Evolutionary conservation across 352 stramenopile genomes (phyloP).

Genomic region (Pelagophyceae sp.): DNA sequence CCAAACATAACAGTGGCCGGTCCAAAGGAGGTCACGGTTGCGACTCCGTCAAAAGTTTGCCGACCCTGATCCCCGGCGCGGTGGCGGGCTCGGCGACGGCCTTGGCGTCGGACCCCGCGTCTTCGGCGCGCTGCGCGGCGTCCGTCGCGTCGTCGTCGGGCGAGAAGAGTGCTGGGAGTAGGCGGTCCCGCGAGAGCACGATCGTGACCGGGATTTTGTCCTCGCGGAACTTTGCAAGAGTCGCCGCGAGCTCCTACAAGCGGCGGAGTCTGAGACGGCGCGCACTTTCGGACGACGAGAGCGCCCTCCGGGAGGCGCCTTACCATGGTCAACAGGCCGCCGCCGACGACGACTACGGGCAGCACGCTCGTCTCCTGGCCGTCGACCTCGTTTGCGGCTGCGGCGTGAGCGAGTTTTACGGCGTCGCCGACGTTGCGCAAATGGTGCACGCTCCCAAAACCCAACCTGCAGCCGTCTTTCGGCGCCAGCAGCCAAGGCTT

Average conservation of each 20-base stretch:
- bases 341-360: conserved; percentile 37
- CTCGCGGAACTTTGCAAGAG: conserved; percentile 25
- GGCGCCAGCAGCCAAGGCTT: neutral
- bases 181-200: conserved; percentile 29
- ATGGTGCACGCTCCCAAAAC: conserved; percentile 37
- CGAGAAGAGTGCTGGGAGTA: conserved; percentile 28
- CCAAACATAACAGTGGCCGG: no score
- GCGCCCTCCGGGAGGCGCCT: no score
- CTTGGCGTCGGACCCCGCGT: neutral
- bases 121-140: neutral
- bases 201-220: conserved; percentile 29
- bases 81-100: neutral
- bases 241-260: conserved; percentile 33
- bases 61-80: neutral
- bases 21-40: no score
- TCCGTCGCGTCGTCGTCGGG: neutral
- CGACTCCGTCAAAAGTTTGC: no score
- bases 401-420: conserved; percentile 34
- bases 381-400: conserved; percentile 34
- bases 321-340: conserved; percentile 33
- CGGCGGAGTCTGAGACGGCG: no score
- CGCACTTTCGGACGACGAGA: no score
- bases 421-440: conserved; percentile 37
- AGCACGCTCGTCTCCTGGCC: conserved; percentile 36
- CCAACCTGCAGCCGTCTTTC: conserved; percentile 23